phyloP scores from a whole-genome alignment of 2,329 filamentous ascomycete species.

The Proliferodiscus dingleyae region DNA sequence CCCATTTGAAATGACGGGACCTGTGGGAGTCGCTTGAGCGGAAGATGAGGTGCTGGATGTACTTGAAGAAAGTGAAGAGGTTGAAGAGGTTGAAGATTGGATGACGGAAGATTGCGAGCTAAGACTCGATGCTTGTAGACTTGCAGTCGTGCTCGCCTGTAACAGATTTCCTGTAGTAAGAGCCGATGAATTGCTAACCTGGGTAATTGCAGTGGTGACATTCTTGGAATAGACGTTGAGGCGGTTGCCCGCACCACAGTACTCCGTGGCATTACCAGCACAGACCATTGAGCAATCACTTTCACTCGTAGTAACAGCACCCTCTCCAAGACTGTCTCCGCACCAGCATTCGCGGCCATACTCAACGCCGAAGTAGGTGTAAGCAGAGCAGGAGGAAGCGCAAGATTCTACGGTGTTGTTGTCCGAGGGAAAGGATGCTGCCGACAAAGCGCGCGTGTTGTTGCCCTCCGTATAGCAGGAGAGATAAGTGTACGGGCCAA shows the following conservation, averaged over 20 bases:
- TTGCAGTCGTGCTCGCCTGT: too few species aligned
- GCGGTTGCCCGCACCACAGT: slow-evolving; percentile 28
- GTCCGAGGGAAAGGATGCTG: slow-evolving; percentile 3
- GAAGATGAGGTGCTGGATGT: slow-evolving; percentile 8
- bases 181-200: slow-evolving; percentile 2
- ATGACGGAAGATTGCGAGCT: too few species aligned
- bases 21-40: slow-evolving; percentile 14
- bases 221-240: slow-evolving; percentile 19
- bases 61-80: slow-evolving; percentile 9
- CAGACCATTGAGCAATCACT: slow-evolving; percentile 20
- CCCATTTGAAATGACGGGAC: slow-evolving; percentile 21
- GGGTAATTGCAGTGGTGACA: neutral
- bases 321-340: slow-evolving; percentile 20
- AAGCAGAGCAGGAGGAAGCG: slow-evolving; percentile 11
- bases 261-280: slow-evolving; percentile 25
- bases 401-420: slow-evolving; percentile 7
- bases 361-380: slow-evolving; percentile 30
- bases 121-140: too few species aligned
- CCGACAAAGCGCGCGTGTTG: slow-evolving; percentile 6
- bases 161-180: too few species aligned
- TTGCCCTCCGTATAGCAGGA: slow-evolving; percentile 11
- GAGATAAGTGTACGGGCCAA: slow-evolving; percentile 11
- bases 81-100: neutral
- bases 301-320: slow-evolving; percentile 8
- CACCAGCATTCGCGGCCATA: slow-evolving; percentile 29